Evolutionary conservation across 1,284 basidiomycete genomes (phyloP).

Genomic region (Polyporus tsugae): DNA sequence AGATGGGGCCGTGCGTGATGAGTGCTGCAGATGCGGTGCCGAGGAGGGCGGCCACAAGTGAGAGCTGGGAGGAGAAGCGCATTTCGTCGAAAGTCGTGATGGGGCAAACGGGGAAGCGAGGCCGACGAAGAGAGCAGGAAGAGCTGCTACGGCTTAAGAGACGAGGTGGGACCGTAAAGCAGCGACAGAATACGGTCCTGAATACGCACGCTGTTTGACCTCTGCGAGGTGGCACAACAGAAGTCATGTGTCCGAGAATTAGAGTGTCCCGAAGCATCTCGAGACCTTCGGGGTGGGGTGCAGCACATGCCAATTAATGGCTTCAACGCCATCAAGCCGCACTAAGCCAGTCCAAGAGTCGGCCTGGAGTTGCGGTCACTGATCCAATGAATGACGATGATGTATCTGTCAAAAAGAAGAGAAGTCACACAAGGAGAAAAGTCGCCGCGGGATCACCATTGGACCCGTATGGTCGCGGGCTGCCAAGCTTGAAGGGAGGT

Average conservation of each 20-base stretch:
- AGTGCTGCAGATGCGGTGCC: conserved; percentile 4
- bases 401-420: background rate
- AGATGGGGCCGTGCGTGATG: background rate
- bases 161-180: background rate
- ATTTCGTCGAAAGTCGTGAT: background rate
- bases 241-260: background rate
- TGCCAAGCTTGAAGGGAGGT: background rate
- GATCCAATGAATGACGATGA: background rate
- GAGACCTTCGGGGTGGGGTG: background rate
- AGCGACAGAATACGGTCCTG: background rate
- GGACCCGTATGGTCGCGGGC: background rate
- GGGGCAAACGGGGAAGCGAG: no score
- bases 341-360: background rate
- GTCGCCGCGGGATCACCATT: background rate
- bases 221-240: background rate
- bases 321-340: background rate
- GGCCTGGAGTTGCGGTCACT: background rate
- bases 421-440: background rate
- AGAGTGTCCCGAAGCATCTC: background rate
- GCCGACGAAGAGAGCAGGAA: background rate
- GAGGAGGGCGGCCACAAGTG: conserved; percentile 5
- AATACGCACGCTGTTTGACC: background rate
- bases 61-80: background rate
- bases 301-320: background rate
- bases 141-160: background rate